A percentile compares a stretch with the other conserved stretches of the same genome.
Conservation (phyloP, 352 stramenopile species). For the Thalassiosira ordinaria region DNA sequence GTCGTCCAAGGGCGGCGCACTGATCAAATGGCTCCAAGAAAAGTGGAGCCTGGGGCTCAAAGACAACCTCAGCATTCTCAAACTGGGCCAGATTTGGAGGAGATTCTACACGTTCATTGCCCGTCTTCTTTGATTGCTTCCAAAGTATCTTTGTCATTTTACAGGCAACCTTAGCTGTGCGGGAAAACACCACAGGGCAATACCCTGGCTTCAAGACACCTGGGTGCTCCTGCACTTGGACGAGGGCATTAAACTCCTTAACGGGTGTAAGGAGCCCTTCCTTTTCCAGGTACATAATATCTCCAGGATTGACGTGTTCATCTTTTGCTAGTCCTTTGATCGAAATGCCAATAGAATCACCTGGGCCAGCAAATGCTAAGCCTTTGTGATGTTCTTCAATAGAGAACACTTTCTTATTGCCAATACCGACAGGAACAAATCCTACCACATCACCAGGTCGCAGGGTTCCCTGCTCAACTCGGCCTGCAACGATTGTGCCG, state of each 20-base stretch:
- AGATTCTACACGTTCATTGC: slow-evolving; percentile 87
- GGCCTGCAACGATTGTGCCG: slow-evolving; percentile 86
- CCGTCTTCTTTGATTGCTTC: slow-evolving; percentile 89
- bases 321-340: slow-evolving; percentile 88
- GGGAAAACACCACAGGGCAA: slow-evolving; percentile 87
- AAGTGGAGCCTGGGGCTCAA: slow-evolving; percentile 83
- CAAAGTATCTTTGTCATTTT: slow-evolving; percentile 88
- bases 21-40: slow-evolving; percentile 88
- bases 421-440: slow-evolving; percentile 83
- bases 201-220: slow-evolving; percentile 87
- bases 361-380: slow-evolving; percentile 79
- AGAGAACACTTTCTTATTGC: slow-evolving; percentile 86
- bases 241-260: slow-evolving; percentile 86
- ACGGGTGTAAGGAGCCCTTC: slow-evolving; percentile 75
- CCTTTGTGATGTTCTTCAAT: slow-evolving; percentile 89
- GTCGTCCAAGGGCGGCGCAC: slow-evolving; percentile 86
- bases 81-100: slow-evolving; percentile 86
- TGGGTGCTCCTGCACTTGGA: slow-evolving; percentile 87
- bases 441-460: slow-evolving; percentile 83
- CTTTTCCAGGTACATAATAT: slow-evolving; percentile 80
- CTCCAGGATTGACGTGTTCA: slow-evolving; percentile 84
- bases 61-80: slow-evolving; percentile 87
- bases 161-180: slow-evolving; percentile 88
- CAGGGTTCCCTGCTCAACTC: slow-evolving; percentile 86
- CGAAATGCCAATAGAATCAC: slow-evolving; percentile 88